Base-by-base conservation (phyloP, 2,329 filamentous ascomycete genomes). In the Dactylonectria macrodidyma region DNA sequence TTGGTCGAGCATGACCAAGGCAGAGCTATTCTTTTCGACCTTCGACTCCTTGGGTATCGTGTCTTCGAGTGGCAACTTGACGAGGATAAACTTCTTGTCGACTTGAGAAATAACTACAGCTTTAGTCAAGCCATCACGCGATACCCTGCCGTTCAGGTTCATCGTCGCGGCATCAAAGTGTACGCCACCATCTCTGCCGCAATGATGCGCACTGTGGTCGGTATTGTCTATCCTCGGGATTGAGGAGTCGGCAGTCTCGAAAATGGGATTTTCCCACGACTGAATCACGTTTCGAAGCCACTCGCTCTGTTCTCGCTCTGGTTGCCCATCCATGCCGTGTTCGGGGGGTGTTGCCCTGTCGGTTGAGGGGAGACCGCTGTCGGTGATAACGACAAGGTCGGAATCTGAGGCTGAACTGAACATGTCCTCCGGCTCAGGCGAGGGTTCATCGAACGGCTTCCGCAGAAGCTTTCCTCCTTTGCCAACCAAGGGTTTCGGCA, bases 61-160 rank as follows among this genome's bases (percentile, higher is more conserved):
- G n/a, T 46, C 58, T 24, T 76, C 59, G 14, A 78, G 66, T 0
- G 80, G 78, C 57, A 93, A 81, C 69, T 89, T 92, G 24, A 90
- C 84, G 1, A 99, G 82, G 16, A 99, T 92, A 77, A 97, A 99
- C 78, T 99, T 99, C 14, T 84, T 86, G 78, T 98, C 95, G 1
- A 99, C 92, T 76, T 99, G 96, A 0, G 90, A 87, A 48, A 99
- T 87, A 0, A 97, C 84, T 56, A 88, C 81, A 0, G 93, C 93
- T 8, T 81, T 77, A 2, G 79, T 77, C 9, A 98, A 82, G 0
- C 86, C 86, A 5, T 83, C 75, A 71, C 91, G 93, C 1, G 91
- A 93, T 1, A 98, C 79, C 11, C 84, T 83, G 0, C 84, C 82
- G 34, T 80, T 72, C 3, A 83, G 62, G 8, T 41, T 76, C 66